Conservation (phyloP, 2,329 filamentous ascomycete genomes). For the Neocucurbitaria cava region DNA sequence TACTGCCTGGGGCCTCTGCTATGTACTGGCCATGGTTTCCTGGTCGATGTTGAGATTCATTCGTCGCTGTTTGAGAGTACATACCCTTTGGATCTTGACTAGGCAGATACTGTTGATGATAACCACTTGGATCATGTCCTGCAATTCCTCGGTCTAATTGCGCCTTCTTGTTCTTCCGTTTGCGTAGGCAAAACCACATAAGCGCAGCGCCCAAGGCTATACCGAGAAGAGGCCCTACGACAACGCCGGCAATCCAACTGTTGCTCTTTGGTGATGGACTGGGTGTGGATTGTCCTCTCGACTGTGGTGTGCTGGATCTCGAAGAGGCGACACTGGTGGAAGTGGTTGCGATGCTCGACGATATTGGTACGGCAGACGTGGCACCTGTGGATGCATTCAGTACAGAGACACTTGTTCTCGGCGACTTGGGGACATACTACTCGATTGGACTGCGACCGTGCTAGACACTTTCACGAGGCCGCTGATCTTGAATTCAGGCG, state of each 20-base stretch:
- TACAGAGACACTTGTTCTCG: background rate
- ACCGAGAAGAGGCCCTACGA: constrained; percentile 14
- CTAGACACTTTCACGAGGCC: constrained; percentile 12
- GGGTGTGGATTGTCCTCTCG: constrained; percentile 3
- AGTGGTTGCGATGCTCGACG: constrained; percentile 9
- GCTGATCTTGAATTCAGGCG: constrained; percentile 19
- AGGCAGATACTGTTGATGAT: constrained; percentile 2
- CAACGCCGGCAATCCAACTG: constrained; percentile 19
- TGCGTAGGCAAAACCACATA: constrained; percentile 15
- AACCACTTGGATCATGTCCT: background rate
- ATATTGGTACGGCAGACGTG: constrained; percentile 1
- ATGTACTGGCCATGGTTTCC: constrained; percentile 5
- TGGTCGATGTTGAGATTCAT: constrained; percentile 4
- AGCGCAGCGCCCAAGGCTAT: constrained; percentile 18
- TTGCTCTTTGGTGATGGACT: constrained; percentile 11
- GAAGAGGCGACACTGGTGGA: background rate
- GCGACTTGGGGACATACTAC: constrained; percentile 11
- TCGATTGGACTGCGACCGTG: constrained; percentile 7
- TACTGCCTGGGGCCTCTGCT: constrained; percentile 8
- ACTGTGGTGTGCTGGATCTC: constrained; percentile 2
- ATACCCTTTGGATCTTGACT: constrained; percentile 4
- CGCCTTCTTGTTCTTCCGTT: constrained; percentile 6
- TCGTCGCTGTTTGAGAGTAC: constrained; percentile 8
- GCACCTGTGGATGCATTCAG: constrained; percentile 12
- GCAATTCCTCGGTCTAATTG: constrained; percentile 6